A percentile compares a stretch with the other conserved stretches of the same genome.
Evolutionary conservation across 1,284 basidiomycete genomes (phyloP).

Genomic region (Ganoderma sinense): DNA sequence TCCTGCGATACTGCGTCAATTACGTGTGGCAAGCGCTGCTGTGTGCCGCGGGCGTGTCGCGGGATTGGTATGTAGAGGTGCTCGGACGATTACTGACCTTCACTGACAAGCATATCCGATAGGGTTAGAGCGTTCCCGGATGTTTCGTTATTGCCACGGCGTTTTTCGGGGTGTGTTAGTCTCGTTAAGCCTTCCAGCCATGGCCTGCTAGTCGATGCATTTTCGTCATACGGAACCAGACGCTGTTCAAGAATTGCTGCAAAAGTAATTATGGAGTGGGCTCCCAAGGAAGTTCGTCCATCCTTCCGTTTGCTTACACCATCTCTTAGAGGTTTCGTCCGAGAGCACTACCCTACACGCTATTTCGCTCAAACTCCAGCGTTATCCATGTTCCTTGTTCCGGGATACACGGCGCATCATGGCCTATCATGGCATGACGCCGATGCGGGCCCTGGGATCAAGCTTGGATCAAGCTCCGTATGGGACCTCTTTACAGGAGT

Average conservation of each 20-base stretch:
- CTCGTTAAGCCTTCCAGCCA: background rate
- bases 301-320: background rate
- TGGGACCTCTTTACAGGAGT: background rate
- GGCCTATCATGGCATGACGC: background rate
- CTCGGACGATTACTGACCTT: no score
- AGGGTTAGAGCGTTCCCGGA: no score
- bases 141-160: no score
- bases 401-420: background rate
- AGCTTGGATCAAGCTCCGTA: background rate
- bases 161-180: no score
- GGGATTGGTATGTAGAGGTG: background rate
- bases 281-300: background rate
- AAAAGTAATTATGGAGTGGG: no score
- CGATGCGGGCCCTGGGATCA: background rate
- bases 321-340: background rate
- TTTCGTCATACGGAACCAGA: background rate
- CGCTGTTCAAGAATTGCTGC: background rate
- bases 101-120: no score
- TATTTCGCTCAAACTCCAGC: no score
- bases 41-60: background rate
- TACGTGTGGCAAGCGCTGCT: background rate
- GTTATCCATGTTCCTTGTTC: background rate
- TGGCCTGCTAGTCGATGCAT: background rate
- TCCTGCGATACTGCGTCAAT: background rate
- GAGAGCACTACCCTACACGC: background rate